Conservation (phyloP, 2,329 filamentous ascomycete species). For the Phialemoniopsis sp. region DNA sequence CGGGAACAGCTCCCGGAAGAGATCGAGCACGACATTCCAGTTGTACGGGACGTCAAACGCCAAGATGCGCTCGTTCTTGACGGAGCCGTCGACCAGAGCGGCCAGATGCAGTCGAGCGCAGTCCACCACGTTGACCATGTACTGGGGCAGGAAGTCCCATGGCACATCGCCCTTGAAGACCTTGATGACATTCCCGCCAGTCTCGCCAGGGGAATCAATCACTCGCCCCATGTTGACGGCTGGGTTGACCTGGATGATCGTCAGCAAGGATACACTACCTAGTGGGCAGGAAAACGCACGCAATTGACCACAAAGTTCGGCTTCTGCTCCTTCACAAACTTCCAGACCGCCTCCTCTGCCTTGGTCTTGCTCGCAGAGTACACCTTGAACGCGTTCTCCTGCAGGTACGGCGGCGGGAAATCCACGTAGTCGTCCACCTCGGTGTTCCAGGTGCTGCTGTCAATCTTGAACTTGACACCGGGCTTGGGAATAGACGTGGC, state of each 20-base stretch:
- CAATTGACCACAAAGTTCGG: conserved; percentile 20
- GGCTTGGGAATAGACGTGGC: conserved; percentile 3
- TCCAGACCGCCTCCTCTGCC: conserved; percentile 25
- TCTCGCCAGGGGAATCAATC: no score
- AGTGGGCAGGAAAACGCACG: no score
- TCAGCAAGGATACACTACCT: no score
- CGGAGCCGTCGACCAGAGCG: conserved; percentile 13
- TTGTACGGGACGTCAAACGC: conserved; percentile 14
- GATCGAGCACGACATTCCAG: conserved; percentile 11
- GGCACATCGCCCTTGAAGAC: no score
- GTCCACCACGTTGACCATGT: conserved; percentile 6
- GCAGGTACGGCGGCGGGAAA: conserved; percentile 6
- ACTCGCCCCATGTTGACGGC: no score
- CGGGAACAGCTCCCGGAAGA: conserved; percentile 11
- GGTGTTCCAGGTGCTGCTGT: conserved; percentile 9
- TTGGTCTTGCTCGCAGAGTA: conserved; percentile 24
- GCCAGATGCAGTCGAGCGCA: conserved; percentile 16
- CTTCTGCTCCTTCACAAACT: conserved; percentile 24
- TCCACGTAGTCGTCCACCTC: conserved; percentile 18
- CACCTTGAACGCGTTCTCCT: conserved; percentile 8
- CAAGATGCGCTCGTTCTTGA: conserved; percentile 17
- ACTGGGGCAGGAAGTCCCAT: neutral
- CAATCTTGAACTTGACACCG: neutral
- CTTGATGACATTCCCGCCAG: no score
- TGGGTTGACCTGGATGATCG: no score